A percentile compares a stretch with the other conserved stretches of the same genome.
phyloP scores from a whole-genome alignment of 2,329 filamentous ascomycete species.

The Plenodomus lindquistii region DNA sequence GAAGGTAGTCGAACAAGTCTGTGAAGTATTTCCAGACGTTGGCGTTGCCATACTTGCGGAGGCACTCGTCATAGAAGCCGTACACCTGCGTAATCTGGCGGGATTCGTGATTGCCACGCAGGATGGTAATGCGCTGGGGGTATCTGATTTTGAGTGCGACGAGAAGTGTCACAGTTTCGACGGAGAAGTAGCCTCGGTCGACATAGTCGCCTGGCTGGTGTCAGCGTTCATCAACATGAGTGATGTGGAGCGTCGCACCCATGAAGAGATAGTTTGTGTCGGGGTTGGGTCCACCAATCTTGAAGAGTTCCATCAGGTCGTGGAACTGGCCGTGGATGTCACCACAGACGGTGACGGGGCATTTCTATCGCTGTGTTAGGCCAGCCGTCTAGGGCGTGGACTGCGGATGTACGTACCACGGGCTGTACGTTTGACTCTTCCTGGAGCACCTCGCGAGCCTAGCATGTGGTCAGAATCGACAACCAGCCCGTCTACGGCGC shows the following conservation, averaged over 20 bases:
- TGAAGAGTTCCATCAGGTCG: conserved; percentile 99
- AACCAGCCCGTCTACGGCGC: not conserved
- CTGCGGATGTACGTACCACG: conserved; percentile 67
- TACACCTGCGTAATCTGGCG: conserved; percentile 79
- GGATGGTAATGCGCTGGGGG: conserved; percentile 95
- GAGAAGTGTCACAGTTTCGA: conserved; percentile 95
- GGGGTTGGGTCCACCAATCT: conserved; percentile 95
- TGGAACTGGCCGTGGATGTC: conserved; percentile 99
- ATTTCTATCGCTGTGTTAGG: conserved; percentile 63
- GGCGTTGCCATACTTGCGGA: conserved; percentile 76
- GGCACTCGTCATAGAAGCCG: conserved; percentile 77
- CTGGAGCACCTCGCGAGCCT: conserved; percentile 95
- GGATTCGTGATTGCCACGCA: conserved; percentile 86
- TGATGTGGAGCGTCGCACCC: conserved; percentile 59
- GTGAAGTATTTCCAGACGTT: conserved; percentile 80
- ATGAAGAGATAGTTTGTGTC: conserved; percentile 99
- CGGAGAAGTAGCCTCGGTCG: conserved; percentile 97
- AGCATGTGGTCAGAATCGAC: conserved; percentile 18
- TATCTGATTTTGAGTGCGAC: conserved; percentile 98
- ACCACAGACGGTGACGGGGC: conserved; percentile 96
- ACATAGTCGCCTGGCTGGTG: conserved; percentile 83
- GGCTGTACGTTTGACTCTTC: conserved; percentile 99
- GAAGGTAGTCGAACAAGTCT: conserved; percentile 77
- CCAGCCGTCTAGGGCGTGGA: not conserved
- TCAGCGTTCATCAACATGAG: conserved; percentile 14